Percentiles rank a stretch among this genome's conserved stretches.
These are phyloP conservation scores for Evernia prunastri DNA, from an alignment of 495 filamentous ascomycete genomes.

Conservation along the genomic window DNA sequence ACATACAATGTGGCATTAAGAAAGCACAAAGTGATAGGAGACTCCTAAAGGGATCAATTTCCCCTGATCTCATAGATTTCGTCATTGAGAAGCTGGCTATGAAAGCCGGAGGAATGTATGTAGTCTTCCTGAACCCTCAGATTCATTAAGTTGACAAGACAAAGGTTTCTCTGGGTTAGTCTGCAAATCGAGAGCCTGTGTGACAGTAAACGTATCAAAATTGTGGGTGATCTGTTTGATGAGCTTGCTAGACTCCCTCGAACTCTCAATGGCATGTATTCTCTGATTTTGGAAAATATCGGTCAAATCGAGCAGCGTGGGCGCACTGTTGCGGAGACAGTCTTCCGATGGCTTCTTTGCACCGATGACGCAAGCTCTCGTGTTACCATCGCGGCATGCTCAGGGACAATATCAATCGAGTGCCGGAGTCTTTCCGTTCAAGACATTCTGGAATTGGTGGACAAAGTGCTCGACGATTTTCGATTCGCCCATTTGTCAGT, in stretches of 20 bases:
- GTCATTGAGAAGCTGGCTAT: not conserved
- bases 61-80: not conserved
- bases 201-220: not conserved
- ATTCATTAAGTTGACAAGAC: not conserved
- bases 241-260: not conserved
- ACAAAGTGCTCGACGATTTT: conserved; percentile 19
- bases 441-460: conserved; percentile 6
- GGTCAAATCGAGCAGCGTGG: not conserved
- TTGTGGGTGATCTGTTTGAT: not conserved
- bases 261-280: not conserved
- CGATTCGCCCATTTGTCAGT: conserved; percentile 30
- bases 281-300: not conserved
- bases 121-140: not conserved
- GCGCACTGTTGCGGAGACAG: not conserved
- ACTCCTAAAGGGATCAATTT: not conserved
- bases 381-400: not conserved
- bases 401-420: not conserved
- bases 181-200: conserved; percentile 6
- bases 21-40: not conserved
- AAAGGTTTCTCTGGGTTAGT: conserved; percentile 1
- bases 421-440: not conserved
- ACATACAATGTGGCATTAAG: not conserved
- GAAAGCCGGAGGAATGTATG: not conserved
- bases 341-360: conserved; percentile 1
- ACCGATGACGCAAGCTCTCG: not conserved